Evolutionary conservation across 768 basidiomycete species (phyloP).

Genomic region (Podaxis carcinomalis): DNA sequence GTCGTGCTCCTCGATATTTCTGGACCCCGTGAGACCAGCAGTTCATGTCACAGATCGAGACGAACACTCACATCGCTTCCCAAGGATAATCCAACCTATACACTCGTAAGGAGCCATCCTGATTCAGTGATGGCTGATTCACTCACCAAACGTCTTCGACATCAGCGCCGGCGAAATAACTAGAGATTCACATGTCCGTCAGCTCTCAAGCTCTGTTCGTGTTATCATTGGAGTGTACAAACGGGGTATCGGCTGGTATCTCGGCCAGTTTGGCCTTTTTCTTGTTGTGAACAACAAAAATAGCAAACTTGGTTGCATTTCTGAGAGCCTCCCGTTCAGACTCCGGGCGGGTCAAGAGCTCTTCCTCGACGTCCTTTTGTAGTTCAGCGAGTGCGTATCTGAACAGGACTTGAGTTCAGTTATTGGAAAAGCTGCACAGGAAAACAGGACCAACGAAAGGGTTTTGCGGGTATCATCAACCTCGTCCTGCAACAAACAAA

Average conservation of each 20-base stretch:
- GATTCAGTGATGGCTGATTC: conserved; percentile 1
- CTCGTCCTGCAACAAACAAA: conserved; percentile 55
- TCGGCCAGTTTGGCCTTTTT: conserved; percentile 78
- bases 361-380: conserved; percentile 79
- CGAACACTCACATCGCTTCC: conserved; percentile 59
- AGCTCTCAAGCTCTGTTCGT: not conserved
- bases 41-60: not conserved
- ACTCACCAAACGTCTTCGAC: conserved; percentile 69
- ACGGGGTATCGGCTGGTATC: conserved; percentile 66
- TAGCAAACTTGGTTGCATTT: conserved; percentile 70
- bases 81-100: conserved; percentile 79
- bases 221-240: conserved; percentile 20
- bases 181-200: conserved; percentile 16
- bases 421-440: not conserved
- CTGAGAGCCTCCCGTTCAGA: conserved; percentile 66
- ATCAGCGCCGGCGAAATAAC: conserved; percentile 82
- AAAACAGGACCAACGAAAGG: conserved; percentile 51
- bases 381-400: conserved; percentile 92
- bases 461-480: conserved; percentile 89
- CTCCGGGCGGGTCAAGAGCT: conserved; percentile 61
- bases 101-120: not conserved
- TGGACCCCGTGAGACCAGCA: conserved; percentile 21
- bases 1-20: conserved; percentile 77
- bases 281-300: conserved; percentile 97
- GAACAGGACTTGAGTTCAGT: not conserved